phyloP scores from a whole-genome alignment of 352 stramenopile species.

The Discostella stelligera region DNA sequence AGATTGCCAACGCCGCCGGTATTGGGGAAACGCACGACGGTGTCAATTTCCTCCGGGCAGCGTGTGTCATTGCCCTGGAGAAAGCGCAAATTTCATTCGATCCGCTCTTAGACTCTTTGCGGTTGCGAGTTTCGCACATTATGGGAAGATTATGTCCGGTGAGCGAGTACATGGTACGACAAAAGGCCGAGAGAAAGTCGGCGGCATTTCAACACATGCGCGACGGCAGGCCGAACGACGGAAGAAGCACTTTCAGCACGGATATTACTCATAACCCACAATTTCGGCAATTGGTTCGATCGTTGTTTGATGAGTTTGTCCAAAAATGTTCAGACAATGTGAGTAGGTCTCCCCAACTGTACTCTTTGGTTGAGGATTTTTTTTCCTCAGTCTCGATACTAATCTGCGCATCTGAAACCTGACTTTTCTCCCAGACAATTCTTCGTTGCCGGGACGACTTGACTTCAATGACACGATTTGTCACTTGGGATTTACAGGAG shows the following conservation, averaged over 20 bases:
- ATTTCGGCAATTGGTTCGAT: constrained; percentile 74
- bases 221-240: constrained; percentile 27
- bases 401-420: not conserved
- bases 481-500: constrained; percentile 86
- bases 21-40: constrained; percentile 85
- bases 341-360: constrained; percentile 16
- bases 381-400: not conserved
- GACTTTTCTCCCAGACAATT: constrained; percentile 46
- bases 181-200: constrained; percentile 63
- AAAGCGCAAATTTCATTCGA: constrained; percentile 84
- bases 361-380: not conserved
- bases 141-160: constrained; percentile 84
- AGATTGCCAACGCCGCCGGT: constrained; percentile 86
- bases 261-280: constrained; percentile 69
- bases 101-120: constrained; percentile 77
- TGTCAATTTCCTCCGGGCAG: constrained; percentile 84
- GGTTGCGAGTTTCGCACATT: constrained; percentile 77
- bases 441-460: constrained; percentile 81
- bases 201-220: constrained; percentile 40
- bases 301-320: constrained; percentile 83
- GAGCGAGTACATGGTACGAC: constrained; percentile 81
- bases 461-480: constrained; percentile 83
- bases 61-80: constrained; percentile 85
- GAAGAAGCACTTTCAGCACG: constrained; percentile 23
- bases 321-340: constrained; percentile 70